phyloP scores from a whole-genome alignment of 306 rosid genomes.

The Corylus heterophylla region DNA sequence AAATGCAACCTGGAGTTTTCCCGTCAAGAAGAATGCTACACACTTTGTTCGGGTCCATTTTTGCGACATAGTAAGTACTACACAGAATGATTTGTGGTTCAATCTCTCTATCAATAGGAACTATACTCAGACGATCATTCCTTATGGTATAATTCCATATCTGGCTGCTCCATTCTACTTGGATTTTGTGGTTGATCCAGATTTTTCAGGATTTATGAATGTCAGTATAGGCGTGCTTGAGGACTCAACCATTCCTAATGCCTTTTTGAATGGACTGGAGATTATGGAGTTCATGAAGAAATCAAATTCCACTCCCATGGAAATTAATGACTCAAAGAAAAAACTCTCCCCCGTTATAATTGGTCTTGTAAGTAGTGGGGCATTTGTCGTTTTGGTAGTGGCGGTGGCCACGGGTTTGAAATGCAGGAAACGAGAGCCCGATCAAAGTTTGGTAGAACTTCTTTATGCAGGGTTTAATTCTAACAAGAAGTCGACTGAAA shows the following conservation, averaged over 20 bases:
- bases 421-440: constrained; percentile 18
- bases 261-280: constrained; percentile 48
- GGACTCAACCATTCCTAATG: rapidly evolving
- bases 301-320: neutral
- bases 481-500: constrained; percentile 21
- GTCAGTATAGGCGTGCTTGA: neutral
- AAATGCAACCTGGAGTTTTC: constrained; percentile 38
- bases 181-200: constrained; percentile 37
- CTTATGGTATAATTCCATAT: rapidly evolving
- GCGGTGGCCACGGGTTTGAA: constrained; percentile 20
- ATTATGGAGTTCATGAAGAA: constrained; percentile 31
- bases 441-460: constrained; percentile 19
- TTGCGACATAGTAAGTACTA: neutral
- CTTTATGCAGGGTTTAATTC: constrained; percentile 34
- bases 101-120: neutral
- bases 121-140: rapidly evolving
- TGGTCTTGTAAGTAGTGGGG: constrained; percentile 29
- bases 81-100: rapidly evolving
- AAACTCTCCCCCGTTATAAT: constrained; percentile 2
- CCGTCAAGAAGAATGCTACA: constrained; percentile 21
- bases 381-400: neutral
- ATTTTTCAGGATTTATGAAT: constrained; percentile 15
- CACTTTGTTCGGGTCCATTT: constrained; percentile 43
- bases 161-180: constrained; percentile 25
- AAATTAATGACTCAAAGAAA: neutral